Base-by-base conservation (phyloP, 2,329 filamentous ascomycete genomes). In the Ascocoryne sarcoides region DNA sequence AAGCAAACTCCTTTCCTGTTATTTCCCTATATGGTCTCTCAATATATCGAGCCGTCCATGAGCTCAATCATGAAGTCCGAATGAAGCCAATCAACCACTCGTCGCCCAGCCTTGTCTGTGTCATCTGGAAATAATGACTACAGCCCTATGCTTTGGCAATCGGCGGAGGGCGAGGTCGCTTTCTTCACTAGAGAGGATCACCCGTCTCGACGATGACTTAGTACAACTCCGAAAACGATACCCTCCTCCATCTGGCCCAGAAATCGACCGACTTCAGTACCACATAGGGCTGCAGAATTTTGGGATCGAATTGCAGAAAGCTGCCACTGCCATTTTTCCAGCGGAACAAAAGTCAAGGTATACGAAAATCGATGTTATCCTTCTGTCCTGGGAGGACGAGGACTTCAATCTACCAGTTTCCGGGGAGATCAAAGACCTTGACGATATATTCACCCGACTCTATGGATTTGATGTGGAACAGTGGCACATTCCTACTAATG, bases 301-400 rank as follows among this genome's bases (percentile, higher is more conserved):
- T 21, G 45, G 49, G n/a, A 41, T 47, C 29, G 42, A 42, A 15
- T 29, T 53, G 10, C 47, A 48, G 14, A 44, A 44, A n/a, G 50
- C 52, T 12, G 47, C 49, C 12, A 44, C 42, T 21, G 52, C 52
- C 1, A 38, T 53, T 3, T 53, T 51, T 21, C 50, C 50, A 19
- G 37, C 26, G 8, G 35, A 43, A 16, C 32, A 19, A 12, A 29
- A 41, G 17, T 40, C 43, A 23, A 32, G 38, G 16, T 54, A 54
- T 33, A 36, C 38, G 8, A 48, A 46, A 32, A 47, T 52, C 7
- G 43, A 49, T 36, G 52, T 53, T 10, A 35, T 54, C 14, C 33
- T 54, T 38, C 20, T 49, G 10, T 41, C 28, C 17, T 54, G 52
- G 12, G 23, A 26, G 23, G 23, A 26, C 23, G 23, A 26, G 12